Base-by-base conservation (phyloP, 495 filamentous ascomycete species). In the Hypoxylon subgilvum region DNA sequence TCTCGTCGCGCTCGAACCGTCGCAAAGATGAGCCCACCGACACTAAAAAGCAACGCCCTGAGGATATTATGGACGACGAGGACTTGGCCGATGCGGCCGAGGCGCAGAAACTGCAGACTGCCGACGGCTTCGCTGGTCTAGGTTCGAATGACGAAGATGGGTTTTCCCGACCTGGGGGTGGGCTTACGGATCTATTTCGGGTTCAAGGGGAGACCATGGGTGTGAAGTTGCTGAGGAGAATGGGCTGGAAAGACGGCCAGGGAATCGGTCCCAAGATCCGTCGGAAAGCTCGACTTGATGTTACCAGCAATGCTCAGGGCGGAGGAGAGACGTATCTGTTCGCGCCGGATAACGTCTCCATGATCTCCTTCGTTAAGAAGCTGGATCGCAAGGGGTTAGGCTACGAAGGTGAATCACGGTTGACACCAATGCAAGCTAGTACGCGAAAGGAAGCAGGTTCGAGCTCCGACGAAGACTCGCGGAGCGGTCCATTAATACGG, bases 51-150 rank as follows among this genome's bases (percentile, higher is more conserved):
- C 85, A 89, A 69, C 85, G 85, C 23, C 81, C 86, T 6, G 93
- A 97, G 64, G 94, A 98, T 68, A 97, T 91, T 57, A 98, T 98
- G 94, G 94, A 98, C 59, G 95, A 96, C 57, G 95, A 98, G 73
- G 94, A 98, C 73, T 75, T 96, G 8, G 88, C 89, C 8, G 93
- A 96, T 61, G 87, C 87, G 1, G 92, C 86, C 44, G 92, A 96
- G 71, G 79, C 86, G 2, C 81, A 81, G 59, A 80, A 78, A 39
- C 69, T 97, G 23, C 84, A 92, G 63, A 96, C 88, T 0, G 76
- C 83, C 1, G 75, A 83, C 22, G 81, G 77, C 0, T 97, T 92
- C 69, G 79, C 90, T 6, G 90, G 89, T 0, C 77, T 97, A 13
- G 94, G 94, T 1, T 79, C 84, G 21, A 86, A 86, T 6, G 80